Base-by-base conservation (phyloP, 2,329 filamentous ascomycete species). In the Catunica adiposa region DNA sequence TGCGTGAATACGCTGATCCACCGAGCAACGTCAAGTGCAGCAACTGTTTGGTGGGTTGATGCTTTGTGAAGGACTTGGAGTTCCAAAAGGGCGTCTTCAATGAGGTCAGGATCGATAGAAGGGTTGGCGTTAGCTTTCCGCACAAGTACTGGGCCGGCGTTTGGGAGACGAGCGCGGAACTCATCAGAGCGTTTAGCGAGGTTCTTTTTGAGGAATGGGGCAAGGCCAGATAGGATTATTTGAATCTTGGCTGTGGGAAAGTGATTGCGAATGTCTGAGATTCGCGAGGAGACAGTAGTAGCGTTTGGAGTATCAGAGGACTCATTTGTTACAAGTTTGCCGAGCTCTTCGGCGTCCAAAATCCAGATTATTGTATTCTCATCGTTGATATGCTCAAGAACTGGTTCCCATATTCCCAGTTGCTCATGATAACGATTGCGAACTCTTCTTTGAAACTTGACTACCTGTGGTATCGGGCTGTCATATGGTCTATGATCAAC, bases 1-100 rank as follows among this genome's bases (percentile, higher is more conserved):
- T 89, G 83, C 0, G 86, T 90, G 62, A 89, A 87, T 34, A 77
- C 72, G 29, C 75, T 71, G 29, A 89, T 79, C 82, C 84, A 87
- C 61, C 83, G 76, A 1, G 84, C 83, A 1, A 83, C 85, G 62
- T 88, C 83, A 0, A 77, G 64, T 0, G 75, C 63, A 1, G 70
- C 67, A 14, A 66, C 67, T 1, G 83, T 86, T 64, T 90, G 84
- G 64, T 89, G 83, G 47, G 89, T 79, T 3, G 86, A 69, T 22
- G 77, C 77, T 3, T 71, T 70, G 65, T 89, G 80, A 23, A 76
- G 66, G 4, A 89, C 73, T 65, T 90, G 86, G 3, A 90, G 69
- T 15, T 77, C 72, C 9, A 90, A 70, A 2, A 89, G 70, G 3
- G 82, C 81, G 61, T 86, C 82, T 63, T 89, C 85, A 47, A 89